Conservation (phyloP, 1,284 basidiomycete genomes). For the Cutaneotrichosporon spelunceum region DNA sequence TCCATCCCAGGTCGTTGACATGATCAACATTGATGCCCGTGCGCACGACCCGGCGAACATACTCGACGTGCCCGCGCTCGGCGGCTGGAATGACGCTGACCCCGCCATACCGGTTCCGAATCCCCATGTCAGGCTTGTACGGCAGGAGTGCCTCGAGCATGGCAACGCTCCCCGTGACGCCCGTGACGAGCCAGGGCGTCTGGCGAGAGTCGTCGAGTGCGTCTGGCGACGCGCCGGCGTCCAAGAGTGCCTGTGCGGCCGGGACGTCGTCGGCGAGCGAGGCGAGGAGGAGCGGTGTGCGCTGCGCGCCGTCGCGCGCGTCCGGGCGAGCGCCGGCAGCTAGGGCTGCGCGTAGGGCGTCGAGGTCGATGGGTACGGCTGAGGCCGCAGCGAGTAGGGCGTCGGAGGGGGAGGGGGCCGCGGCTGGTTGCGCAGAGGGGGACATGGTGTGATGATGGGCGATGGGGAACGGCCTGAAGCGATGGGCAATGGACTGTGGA, state of each 20-base stretch:
- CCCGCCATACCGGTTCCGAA: conserved; percentile 19
- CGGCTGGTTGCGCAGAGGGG: no score
- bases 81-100: conserved; percentile 17
- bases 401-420: background rate
- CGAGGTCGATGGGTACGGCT: background rate
- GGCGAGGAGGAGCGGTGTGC: conserved; percentile 15
- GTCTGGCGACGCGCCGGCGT: conserved; percentile 12
- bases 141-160: conserved; percentile 14
- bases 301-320: background rate
- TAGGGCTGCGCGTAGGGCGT: conserved; percentile 1
- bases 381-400: conserved; percentile 7
- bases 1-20: conserved; percentile 20
- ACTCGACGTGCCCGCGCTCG: conserved; percentile 19
- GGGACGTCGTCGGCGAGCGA: conserved; percentile 11
- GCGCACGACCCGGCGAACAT: conserved; percentile 11
- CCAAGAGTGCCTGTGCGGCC: conserved; percentile 9
- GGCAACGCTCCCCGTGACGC: conserved; percentile 15
- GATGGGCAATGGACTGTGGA: no score
- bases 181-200: conserved; percentile 18
- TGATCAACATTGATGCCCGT: conserved; percentile 18
- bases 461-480: no score
- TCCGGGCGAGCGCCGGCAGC: conserved; percentile 7
- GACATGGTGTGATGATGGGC: no score
- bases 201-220: conserved; percentile 9
- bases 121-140: conserved; percentile 9